A percentile compares a stretch with the other conserved stretches of the same genome.
These are phyloP conservation scores for Somion occarium DNA, from an alignment of 1,284 basidiomycete genomes.

Conservation along the genomic window DNA sequence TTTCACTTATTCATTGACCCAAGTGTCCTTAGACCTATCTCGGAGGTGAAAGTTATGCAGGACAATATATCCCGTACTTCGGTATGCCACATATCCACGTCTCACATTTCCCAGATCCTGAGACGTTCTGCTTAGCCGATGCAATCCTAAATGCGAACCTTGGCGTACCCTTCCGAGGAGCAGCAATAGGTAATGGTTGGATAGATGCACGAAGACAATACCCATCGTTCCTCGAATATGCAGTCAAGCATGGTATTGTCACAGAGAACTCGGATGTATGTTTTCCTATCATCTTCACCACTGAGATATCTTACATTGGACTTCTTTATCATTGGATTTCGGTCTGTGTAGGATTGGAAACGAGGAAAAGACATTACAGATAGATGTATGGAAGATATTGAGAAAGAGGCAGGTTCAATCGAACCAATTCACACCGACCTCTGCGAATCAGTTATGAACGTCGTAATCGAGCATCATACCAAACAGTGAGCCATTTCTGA, in stretches of 20 bases:
- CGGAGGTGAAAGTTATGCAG: conserved; percentile 93
- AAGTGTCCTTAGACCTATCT: conserved; percentile 70
- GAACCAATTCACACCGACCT: conserved; percentile 61
- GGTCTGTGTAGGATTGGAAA: conserved; percentile 52
- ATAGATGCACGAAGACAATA: conserved; percentile 90
- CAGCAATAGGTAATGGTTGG: conserved; percentile 97
- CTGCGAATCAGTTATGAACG: conserved; percentile 67
- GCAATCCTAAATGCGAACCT: conserved; percentile 68
- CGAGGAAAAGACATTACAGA: conserved; percentile 60
- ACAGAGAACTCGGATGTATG: conserved; percentile 68
- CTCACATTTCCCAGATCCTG: neutral
- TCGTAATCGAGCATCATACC: conserved; percentile 58
- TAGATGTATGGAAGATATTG: conserved; percentile 43
- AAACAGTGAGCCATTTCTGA: conserved; percentile 48
- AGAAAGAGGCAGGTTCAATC: conserved; percentile 42
- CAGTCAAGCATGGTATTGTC: conserved; percentile 75
- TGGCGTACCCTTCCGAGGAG: conserved; percentile 63
- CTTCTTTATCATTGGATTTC: conserved; percentile 6
- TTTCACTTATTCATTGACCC: conserved; percentile 6
- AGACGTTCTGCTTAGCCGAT: conserved; percentile 52
- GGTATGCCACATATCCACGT: conserved; percentile 39
- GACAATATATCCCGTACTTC: conserved; percentile 98
- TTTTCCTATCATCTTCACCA: conserved; percentile 7
- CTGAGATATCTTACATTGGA: conserved; percentile 1
- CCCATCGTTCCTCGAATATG: conserved; percentile 86